These are phyloP conservation scores for Penicillium mononematosum DNA, from an alignment of 495 filamentous ascomycete genomes.

Conservation along the genomic window DNA sequence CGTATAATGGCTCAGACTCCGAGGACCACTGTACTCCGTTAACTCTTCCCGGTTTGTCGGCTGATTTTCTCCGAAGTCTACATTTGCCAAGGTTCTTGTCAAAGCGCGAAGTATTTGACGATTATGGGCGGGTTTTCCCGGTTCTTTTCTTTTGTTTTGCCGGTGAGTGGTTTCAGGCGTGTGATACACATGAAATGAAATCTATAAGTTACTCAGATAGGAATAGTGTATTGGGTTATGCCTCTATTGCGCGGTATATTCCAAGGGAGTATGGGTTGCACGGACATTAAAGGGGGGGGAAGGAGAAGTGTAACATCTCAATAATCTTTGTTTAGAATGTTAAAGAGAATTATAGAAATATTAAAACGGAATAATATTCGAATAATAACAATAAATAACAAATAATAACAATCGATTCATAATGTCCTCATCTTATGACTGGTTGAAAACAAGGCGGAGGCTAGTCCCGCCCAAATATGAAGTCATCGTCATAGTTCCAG, in stretches of 20 bases:
- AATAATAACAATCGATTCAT: conserved; percentile 6
- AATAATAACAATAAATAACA: neutral
- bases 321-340: neutral
- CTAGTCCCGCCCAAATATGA: conserved; percentile 27
- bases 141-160: neutral
- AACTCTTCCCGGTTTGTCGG: conserved; percentile 8
- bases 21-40: conserved; percentile 25
- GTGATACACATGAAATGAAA: neutral
- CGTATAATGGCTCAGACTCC: neutral
- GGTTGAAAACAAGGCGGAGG: conserved; percentile 30
- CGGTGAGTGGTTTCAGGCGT: conserved; percentile 10
- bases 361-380: neutral
- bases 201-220: neutral
- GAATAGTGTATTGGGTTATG: neutral
- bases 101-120: conserved; percentile 5
- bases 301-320: neutral
- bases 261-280: neutral
- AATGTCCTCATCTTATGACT: conserved; percentile 17
- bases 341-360: neutral
- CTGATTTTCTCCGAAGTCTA: conserved; percentile 12
- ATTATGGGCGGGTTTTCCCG: conserved; percentile 11
- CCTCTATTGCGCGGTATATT: no score
- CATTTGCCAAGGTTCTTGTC: conserved; percentile 11
- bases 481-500: conserved; percentile 22
- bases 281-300: neutral